Base-by-base conservation (phyloP, 2,329 filamentous ascomycete genomes). In the Chrysoporthe cubensis region DNA sequence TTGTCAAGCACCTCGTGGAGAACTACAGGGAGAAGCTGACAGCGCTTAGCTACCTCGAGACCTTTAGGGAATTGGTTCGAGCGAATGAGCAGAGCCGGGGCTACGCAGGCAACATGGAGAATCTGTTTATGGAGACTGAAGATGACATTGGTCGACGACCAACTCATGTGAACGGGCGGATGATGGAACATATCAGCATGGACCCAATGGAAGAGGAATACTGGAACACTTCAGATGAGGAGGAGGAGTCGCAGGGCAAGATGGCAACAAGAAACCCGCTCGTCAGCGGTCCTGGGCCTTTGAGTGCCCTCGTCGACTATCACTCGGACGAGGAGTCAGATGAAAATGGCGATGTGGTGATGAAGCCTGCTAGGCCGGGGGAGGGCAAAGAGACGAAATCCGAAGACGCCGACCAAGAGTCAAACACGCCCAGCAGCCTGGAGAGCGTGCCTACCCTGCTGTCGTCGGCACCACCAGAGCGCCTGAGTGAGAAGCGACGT, bases 171-270 rank as follows among this genome's bases (percentile, higher is more conserved):
- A 82, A 82, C 64, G 73, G 80, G 70, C 87, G 89, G 71, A 74
- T 84, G 57, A 86, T 96, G 76, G 93, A 93, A 75, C 94, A 97
- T 64, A 78, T 87, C 11, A 71, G 78, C 0, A 86, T 94, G 75
- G 95, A 97, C 76, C 85, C 90, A 6, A 89, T 90, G 13, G 93
- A 97, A 77, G 95, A 97, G 74, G 93, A 95, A 56, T 99, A 98
- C 78, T 98, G 96, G 86, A 95, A 97, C 74, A 88, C 87, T 0
- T 93, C 92, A 0, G 94, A 97, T 73, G 92, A 96, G 59, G 91
- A 94, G 69, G 94, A 97, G 7, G 92, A 93, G 14, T 83, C 89
- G 70, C 81, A 80, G 70, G 71, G 74, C 71, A 73, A 74, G 62
- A 70, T 74, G 21, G 76, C 74, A 57, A 77, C 75, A 65, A 80